Evolutionary conservation across 495 filamentous ascomycete genomes (phyloP).

Genomic region (Aspergillus leporis): DNA sequence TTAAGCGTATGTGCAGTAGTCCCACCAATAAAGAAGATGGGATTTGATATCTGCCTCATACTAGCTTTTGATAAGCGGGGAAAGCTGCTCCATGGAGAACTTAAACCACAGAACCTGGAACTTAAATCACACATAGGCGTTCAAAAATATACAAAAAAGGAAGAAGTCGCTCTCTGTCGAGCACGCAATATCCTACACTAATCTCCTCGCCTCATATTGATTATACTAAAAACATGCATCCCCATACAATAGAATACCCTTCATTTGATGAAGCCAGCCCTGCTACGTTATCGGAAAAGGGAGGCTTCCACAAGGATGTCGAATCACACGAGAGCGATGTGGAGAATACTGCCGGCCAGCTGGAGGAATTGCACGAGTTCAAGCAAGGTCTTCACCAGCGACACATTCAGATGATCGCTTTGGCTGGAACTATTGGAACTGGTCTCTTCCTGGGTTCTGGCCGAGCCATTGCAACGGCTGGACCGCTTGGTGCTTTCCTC

Average conservation of each 20-base stretch:
- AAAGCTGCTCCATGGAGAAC: not conserved
- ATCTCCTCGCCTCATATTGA: not conserved
- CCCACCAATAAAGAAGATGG: not conserved
- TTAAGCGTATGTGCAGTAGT: not conserved
- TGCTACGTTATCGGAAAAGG: not conserved
- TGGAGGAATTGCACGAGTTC: not conserved
- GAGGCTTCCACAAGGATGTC: not conserved
- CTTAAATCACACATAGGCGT: not conserved
- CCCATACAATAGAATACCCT: not conserved
- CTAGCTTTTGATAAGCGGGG: not conserved
- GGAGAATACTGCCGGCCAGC: not conserved
- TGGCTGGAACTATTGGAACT: conserved; percentile 61
- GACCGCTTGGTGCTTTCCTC: conserved; percentile 60
- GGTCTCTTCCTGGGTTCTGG: conserved; percentile 66
- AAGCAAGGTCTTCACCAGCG: conserved; percentile 40
- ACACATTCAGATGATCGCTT: conserved; percentile 60
- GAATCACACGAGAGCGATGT: not conserved
- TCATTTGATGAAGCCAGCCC: not conserved
- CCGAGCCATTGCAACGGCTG: conserved; percentile 55
- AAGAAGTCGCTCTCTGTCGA: not conserved
- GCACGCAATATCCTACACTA: not conserved
- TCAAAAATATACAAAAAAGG: not conserved
- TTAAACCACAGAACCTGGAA: not conserved
- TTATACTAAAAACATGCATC: not conserved
- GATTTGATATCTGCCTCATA: not conserved